Evolutionary conservation across 352 stramenopile genomes (phyloP), one percentile per base, ranked within the genome.

Genomic region (Phytophthora sansomeana): DNA sequence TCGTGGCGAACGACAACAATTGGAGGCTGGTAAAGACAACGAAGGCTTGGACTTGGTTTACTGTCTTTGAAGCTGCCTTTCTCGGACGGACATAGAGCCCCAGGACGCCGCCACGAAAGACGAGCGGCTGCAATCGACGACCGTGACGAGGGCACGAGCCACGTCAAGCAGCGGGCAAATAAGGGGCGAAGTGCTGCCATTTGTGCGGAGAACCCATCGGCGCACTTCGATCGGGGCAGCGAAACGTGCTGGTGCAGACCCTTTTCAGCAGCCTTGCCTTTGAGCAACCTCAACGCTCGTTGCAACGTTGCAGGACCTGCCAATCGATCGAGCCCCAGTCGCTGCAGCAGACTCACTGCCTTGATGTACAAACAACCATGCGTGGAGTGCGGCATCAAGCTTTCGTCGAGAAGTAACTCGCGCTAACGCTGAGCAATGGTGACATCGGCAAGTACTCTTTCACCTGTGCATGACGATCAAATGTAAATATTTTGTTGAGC

Each of bases 61-160:
- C 21, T 11, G 46, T 29, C 44, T 50, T 64, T 64, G 60, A 68
- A 68, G 60, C 63, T 68, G 52, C 60, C 11, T 54, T 32, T 59
- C 32, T 42, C 26, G 19, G 19, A 24, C 43, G 47, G 3, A 14
- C 10, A 17, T 16, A 17, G 2, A 14, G n/a, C n/a, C n/a, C n/a
- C n/a, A n/a, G n/a, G n/a, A n/a, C n/a, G n/a, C n/a, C 10, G 35
- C 32, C 10, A 41, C 35, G 10, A 41, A 41, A 41, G 35, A 41
- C 35, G 35, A 41, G n/a, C n/a, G n/a, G n/a, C 35, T 41, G 35
- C 35, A 41, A 59, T 59, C 41, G 36, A 67, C 51, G 60, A 68
- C 35, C 19, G n/a, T n/a, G n/a, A n/a, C n/a, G n/a, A n/a, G n/a
- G n/a, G n/a, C n/a, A n/a, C n/a, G n/a, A n/a, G n/a, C n/a, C n/a